Conservation (phyloP, 345 rosid species). For the Corchorus capsularis region DNA sequence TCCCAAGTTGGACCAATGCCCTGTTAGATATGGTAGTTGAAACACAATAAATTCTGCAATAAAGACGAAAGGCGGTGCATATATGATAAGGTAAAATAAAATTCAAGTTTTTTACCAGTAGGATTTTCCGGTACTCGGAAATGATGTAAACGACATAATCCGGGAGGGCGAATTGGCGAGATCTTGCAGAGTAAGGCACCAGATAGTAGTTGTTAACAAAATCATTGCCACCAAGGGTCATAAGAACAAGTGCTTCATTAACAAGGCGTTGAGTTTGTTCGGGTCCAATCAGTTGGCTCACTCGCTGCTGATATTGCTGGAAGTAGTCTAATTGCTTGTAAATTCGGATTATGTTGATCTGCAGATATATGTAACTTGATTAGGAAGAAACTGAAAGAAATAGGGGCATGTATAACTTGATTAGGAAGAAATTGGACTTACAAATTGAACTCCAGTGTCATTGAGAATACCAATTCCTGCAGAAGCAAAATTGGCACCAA, state of each 20-base stretch:
- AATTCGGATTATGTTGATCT: conserved; percentile 83
- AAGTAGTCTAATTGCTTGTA: conserved; percentile 57
- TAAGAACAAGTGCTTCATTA: conserved; percentile 64
- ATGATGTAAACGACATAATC: conserved; percentile 69
- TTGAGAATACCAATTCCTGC: conserved; percentile 92
- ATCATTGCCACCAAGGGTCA: conserved; percentile 91
- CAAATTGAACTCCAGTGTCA: conserved; percentile 84
- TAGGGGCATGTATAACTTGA: no score
- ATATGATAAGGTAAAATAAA: background rate
- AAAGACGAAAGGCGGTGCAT: background rate
- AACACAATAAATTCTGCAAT: background rate
- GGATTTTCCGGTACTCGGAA: conserved; percentile 73
- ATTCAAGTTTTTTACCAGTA: conserved; percentile 41
- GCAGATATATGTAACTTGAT: conserved; percentile 20
- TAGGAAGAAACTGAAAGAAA: no score
- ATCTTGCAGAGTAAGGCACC: conserved; percentile 83
- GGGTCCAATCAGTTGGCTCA: conserved; percentile 58
- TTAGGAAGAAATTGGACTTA: conserved; percentile 30
- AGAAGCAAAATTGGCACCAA: conserved; percentile 92
- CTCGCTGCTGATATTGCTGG: conserved; percentile 66
- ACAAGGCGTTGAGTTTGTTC: conserved; percentile 56
- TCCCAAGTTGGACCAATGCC: background rate
- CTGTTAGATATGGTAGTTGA: conserved; percentile 4
- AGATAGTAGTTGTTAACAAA: conserved; percentile 90
- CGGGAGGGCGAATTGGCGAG: conserved; percentile 69